Percentiles rank a stretch among this genome's conserved stretches.
These are phyloP conservation scores for Pneumocystis carinii DNA, from an alignment of 1,139 yeast genomes.

Conservation along the genomic window DNA sequence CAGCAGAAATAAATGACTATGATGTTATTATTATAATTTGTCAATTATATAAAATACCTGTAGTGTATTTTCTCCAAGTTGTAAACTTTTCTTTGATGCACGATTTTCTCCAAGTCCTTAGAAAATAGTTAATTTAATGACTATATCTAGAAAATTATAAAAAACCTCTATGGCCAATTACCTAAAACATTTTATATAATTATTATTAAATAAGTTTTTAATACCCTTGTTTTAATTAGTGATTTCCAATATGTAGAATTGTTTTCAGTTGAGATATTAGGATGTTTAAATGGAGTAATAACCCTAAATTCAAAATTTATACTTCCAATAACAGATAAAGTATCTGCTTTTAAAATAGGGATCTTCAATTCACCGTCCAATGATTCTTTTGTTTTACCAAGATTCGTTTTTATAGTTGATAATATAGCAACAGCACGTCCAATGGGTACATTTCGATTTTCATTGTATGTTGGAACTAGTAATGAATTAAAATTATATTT, in stretches of 20 bases:
- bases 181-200: constrained; percentile 53
- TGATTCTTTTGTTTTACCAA: constrained; percentile 57
- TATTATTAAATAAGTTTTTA: neutral
- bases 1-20: constrained; percentile 79
- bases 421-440: constrained; percentile 81
- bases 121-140: neutral
- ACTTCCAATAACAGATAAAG: constrained; percentile 63
- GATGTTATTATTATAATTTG: neutral
- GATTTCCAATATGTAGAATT: constrained; percentile 89
- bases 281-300: constrained; percentile 61
- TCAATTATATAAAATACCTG: constrained; percentile 27
- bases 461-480: constrained; percentile 69
- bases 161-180: constrained; percentile 88
- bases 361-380: constrained; percentile 51
- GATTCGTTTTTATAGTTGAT: constrained; percentile 47
- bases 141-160: neutral
- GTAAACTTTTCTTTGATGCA: constrained; percentile 54
- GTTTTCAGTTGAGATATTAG: constrained; percentile 49
- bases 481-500: neutral
- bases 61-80: constrained; percentile 88
- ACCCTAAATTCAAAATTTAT: constrained; percentile 61
- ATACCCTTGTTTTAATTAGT: constrained; percentile 11
- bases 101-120: constrained; percentile 58
- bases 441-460: constrained; percentile 37
- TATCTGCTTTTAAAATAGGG: constrained; percentile 63